Base-by-base conservation (phyloP, 805 yeast species). In the Candida chauliodis region DNA sequence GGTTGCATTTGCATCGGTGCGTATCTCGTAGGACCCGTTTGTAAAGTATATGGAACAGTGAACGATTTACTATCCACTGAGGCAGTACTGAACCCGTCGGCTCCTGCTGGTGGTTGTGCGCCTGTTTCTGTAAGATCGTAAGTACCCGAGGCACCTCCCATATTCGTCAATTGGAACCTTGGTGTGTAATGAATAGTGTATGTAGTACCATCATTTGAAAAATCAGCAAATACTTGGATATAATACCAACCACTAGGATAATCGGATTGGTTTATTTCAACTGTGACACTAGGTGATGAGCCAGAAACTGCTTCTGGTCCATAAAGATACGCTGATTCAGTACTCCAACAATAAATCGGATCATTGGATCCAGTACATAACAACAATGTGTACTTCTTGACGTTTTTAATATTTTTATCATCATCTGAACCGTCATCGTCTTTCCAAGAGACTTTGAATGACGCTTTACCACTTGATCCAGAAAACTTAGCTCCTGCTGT, bases 1-100 rank as follows among this genome's bases (percentile, higher is more conserved):
- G 99, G 97, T 61, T 88, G 96, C 42, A 70, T 57, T 63, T 90
- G 97, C 96, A 89, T 87, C 37, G 97, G 96, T 1, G 98, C 97
- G 59, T 63, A 86, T 50, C 90, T 75, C 8, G 85, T 77, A 15
- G 49, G 59, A 21, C 96, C 96, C 0, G 93, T 82, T 64, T 91
- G 98, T 50, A 50, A 46, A 2, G 86, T 75, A 63, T 90, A 91
- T 2, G 95, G 74, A 5, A 89, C 64, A 2, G 81, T 55, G 57
- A 82, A 83, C 2, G 88, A 80, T 9, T 56, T 60, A 1, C 69
- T 52, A 49, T 62, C 47, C 28, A 59, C 30, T 9, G 59, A 10
- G 5, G 43, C 39, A 2, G 56, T 49, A 5, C 46, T 56, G 20
- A 47, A 54, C 3, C 42, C 52, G 0, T 78, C 61, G 22, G 66